Conservation (phyloP, 1,284 basidiomycete species). For the Coniophora puteana region DNA sequence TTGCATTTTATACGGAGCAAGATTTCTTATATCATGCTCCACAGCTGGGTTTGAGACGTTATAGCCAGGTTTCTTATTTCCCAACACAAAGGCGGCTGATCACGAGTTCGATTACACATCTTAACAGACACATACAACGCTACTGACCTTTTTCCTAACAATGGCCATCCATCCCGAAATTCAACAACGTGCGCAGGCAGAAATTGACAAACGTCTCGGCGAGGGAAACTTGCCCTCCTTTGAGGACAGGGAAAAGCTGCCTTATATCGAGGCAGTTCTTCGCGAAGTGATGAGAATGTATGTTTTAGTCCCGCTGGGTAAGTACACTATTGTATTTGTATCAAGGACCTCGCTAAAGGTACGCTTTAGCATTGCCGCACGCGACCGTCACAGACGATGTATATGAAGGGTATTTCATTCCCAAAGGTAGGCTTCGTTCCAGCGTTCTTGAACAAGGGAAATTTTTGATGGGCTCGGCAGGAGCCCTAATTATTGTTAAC, state of each 20-base stretch:
- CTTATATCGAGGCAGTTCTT: background rate
- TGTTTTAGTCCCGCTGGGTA: no score
- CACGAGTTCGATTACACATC: background rate
- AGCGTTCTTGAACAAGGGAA: conserved; percentile 1
- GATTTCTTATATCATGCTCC: no score
- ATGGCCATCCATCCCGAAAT: background rate
- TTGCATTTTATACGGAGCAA: no score
- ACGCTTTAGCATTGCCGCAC: conserved; percentile 23
- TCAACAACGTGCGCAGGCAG: background rate
- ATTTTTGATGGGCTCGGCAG: conserved; percentile 12
- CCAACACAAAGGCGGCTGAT: background rate
- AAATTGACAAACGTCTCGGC: background rate
- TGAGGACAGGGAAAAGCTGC: background rate
- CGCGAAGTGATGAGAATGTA: no score
- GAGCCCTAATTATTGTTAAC: conserved; percentile 25
- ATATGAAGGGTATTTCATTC: conserved; percentile 29
- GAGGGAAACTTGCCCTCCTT: background rate
- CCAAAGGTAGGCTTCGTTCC: no score
- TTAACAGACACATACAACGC: no score
- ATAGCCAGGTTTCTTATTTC: background rate
- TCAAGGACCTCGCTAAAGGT: conserved; percentile 8
- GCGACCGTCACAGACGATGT: conserved; percentile 23
- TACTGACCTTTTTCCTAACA: no score
- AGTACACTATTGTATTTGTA: background rate
- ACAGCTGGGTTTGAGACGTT: conserved; percentile 27